Conservation (phyloP, 768 basidiomycete species). For the Suillus lakei region DNA sequence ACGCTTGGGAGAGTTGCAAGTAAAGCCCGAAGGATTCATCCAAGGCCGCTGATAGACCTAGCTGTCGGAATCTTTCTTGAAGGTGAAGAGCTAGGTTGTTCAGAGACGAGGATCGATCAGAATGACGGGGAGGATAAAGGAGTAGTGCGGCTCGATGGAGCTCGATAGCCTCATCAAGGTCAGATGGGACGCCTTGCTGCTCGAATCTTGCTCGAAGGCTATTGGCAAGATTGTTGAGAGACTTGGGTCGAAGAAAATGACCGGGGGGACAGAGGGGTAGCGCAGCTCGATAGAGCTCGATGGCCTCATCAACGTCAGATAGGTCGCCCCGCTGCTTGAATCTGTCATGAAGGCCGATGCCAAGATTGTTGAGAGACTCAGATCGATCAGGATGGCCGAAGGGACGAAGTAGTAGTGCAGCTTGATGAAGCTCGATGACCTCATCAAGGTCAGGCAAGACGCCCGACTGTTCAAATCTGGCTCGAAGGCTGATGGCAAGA, state of each 20-base stretch:
- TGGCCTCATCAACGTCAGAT: not conserved
- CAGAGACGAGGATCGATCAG: not conserved
- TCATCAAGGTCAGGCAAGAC: no score
- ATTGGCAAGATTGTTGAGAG: slow-evolving; percentile 19
- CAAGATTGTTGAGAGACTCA: slow-evolving; percentile 15
- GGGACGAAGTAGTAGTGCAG: no score
- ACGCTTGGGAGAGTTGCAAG: not conserved
- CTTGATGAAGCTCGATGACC: no score
- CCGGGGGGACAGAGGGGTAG: not conserved
- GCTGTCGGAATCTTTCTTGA: no score
- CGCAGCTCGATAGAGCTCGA: not conserved
- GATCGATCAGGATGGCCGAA: no score
- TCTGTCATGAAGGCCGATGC: no score
- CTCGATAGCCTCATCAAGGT: slow-evolving; percentile 17
- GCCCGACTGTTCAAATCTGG: no score
- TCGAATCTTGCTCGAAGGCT: slow-evolving; percentile 15
- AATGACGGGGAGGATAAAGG: not conserved
- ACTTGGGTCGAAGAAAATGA: not conserved
- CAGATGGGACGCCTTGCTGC: slow-evolving; percentile 7
- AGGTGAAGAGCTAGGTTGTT: not conserved
- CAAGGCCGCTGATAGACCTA: not conserved
- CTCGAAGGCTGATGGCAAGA: no score
- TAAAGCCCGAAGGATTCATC: not conserved
- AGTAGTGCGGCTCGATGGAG: not conserved
- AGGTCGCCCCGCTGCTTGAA: no score